Conservation (phyloP, 108 stramenopile genomes). For the Cyclostephanos tholiformis region DNA sequence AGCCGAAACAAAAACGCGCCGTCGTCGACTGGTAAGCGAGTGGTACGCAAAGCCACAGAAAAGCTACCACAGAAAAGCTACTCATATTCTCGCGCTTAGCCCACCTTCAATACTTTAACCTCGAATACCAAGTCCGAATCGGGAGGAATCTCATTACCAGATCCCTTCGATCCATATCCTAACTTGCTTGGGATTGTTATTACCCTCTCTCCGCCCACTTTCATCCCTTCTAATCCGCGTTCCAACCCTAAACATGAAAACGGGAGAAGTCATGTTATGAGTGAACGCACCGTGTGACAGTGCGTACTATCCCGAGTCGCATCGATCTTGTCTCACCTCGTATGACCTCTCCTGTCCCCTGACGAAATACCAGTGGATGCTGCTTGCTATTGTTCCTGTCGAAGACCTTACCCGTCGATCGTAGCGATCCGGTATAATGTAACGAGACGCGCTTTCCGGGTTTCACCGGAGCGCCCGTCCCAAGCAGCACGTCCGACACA, state of each 20-base stretch:
- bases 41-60: no score
- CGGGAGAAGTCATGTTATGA: background rate
- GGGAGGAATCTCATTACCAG: conserved; percentile 45
- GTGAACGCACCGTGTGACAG: background rate
- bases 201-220: conserved; percentile 53
- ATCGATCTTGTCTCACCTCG: conserved; percentile 19
- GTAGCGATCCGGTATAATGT: conserved; percentile 50
- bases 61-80: no score
- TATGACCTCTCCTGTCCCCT: conserved; percentile 62
- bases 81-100: conserved; percentile 4
- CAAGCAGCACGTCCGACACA: conserved; percentile 49
- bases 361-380: conserved; percentile 57
- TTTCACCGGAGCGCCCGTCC: conserved; percentile 50
- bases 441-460: conserved; percentile 50
- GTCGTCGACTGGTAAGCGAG: background rate
- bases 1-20: no score
- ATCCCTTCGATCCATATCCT: conserved; percentile 56
- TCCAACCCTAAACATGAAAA: conserved; percentile 36
- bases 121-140: conserved; percentile 55
- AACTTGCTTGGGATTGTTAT: conserved; percentile 57
- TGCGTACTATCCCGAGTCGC: background rate
- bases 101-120: conserved; percentile 56
- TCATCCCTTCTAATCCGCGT: conserved; percentile 66
- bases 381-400: conserved; percentile 52
- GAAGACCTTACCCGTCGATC: conserved; percentile 51